These are phyloP conservation scores for Paecilomyces formosus DNA, from an alignment of 2,329 filamentous ascomycete species.

Conservation along the genomic window DNA sequence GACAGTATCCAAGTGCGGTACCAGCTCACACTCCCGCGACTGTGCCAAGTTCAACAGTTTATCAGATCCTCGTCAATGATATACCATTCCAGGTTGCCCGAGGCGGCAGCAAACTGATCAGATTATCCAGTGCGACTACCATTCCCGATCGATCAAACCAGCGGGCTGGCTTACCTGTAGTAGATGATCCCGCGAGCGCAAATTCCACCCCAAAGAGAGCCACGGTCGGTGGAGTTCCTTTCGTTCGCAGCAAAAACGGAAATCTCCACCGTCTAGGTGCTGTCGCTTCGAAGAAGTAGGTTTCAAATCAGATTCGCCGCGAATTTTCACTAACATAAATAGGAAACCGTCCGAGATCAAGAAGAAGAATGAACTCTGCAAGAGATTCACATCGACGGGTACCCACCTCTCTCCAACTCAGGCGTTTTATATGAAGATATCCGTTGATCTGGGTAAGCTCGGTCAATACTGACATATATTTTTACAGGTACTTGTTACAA, in stretches of 20 bases:
- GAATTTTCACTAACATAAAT: slow-evolving; percentile 11
- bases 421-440: neutral
- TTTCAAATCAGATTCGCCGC: slow-evolving; percentile 15
- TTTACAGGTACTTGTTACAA: slow-evolving; percentile 73
- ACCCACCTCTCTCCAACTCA: slow-evolving; percentile 28
- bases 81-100: slow-evolving; percentile 66
- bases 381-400: slow-evolving; percentile 52
- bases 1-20: slow-evolving; percentile 10
- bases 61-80: slow-evolving; percentile 63
- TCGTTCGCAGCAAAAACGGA: slow-evolving; percentile 78
- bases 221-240: slow-evolving; percentile 67
- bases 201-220: slow-evolving; percentile 68
- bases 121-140: slow-evolving; percentile 56
- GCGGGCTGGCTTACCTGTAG: slow-evolving; percentile 39
- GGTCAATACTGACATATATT: slow-evolving; percentile 22
- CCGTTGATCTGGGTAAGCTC: neutral
- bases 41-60: slow-evolving; percentile 32
- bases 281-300: slow-evolving; percentile 69
- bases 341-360: slow-evolving; percentile 45
- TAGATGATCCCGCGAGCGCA: slow-evolving; percentile 52
- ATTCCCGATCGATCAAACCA: slow-evolving; percentile 2
- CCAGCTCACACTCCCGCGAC: slow-evolving; percentile 16
- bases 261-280: slow-evolving; percentile 75
- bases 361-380: slow-evolving; percentile 69
- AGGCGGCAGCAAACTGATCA: slow-evolving; percentile 75